A percentile compares a stretch with the other conserved stretches of the same genome.
These are phyloP conservation scores for Rubus idaeus DNA, from an alignment of 306 rosid genomes.

Conservation along the genomic window DNA sequence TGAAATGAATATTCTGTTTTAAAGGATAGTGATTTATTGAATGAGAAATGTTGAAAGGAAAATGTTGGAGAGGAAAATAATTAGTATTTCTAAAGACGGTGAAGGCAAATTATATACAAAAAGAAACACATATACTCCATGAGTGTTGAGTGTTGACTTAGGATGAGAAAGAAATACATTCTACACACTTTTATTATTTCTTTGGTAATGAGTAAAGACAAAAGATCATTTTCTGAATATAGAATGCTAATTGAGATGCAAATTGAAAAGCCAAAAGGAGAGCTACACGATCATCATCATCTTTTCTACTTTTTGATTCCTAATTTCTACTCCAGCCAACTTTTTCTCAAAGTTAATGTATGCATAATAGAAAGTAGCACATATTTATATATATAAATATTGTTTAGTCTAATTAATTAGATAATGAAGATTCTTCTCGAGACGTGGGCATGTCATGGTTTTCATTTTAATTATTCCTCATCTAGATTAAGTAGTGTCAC, in stretches of 20 bases:
- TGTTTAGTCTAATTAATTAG: neutral
- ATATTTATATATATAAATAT: neutral
- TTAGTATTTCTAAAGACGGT: too few relatives aligned
- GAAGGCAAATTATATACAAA: too few relatives aligned
- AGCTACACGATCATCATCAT: neutral
- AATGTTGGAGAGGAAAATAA: too few relatives aligned
- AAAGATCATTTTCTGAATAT: neutral
- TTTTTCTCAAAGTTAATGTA: neutral
- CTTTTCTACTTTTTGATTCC: neutral
- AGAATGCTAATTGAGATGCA: neutral
- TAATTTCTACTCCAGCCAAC: neutral
- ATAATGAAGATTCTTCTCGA: constrained; percentile 22
- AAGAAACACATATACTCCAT: neutral
- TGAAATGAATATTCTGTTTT: too few relatives aligned
- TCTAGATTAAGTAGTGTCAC: constrained; percentile 9
- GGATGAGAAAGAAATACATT: neutral
- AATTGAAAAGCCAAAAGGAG: too few relatives aligned
- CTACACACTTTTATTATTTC: neutral
- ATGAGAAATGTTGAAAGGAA: too few relatives aligned
- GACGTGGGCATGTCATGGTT: constrained; percentile 16
- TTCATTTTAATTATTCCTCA: neutral
- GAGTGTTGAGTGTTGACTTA: constrained; percentile 12
- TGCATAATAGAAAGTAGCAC: neutral
- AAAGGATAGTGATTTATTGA: too few relatives aligned
- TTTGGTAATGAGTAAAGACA: neutral